These are phyloP conservation scores for Beauveria pseudobassiana DNA, from an alignment of 2,329 filamentous ascomycete genomes.

Conservation along the genomic window DNA sequence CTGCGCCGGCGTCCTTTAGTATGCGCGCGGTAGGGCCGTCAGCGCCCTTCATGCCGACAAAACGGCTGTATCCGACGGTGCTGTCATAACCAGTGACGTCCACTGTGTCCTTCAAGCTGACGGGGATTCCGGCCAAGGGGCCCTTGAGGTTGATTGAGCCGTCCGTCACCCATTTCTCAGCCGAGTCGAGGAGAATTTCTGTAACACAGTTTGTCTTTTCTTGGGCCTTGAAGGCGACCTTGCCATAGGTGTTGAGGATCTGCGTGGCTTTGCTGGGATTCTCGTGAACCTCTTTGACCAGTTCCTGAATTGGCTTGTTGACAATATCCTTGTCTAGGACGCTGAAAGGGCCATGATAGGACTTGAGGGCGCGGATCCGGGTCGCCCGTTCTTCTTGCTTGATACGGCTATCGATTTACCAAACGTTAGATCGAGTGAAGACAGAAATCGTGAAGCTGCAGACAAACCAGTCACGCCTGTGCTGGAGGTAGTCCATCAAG, in stretches of 20 bases:
- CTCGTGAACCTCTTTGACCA: constrained; percentile 73
- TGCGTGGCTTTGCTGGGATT: constrained; percentile 57
- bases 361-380: constrained; percentile 59
- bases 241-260: constrained; percentile 79
- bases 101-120: constrained; percentile 77
- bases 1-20: constrained; percentile 78
- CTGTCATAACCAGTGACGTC: constrained; percentile 77
- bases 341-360: constrained; percentile 61
- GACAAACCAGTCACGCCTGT: constrained; percentile 59
- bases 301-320: constrained; percentile 64
- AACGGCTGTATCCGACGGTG: constrained; percentile 70
- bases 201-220: constrained; percentile 84
- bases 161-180: constrained; percentile 61
- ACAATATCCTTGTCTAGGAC: constrained; percentile 59
- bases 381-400: constrained; percentile 71
- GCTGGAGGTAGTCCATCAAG: constrained; percentile 56
- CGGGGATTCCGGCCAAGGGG: constrained; percentile 77
- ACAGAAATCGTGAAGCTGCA: not conserved
- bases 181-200: constrained; percentile 72
- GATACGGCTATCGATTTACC: constrained; percentile 46
- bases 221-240: constrained; percentile 76
- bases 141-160: constrained; percentile 64
- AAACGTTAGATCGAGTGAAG: not conserved
- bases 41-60: constrained; percentile 51
- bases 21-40: constrained; percentile 71